These are phyloP conservation scores for Pinus tabuliformis DNA, from an alignment of 75 land plant species.

Conservation along the genomic window DNA sequence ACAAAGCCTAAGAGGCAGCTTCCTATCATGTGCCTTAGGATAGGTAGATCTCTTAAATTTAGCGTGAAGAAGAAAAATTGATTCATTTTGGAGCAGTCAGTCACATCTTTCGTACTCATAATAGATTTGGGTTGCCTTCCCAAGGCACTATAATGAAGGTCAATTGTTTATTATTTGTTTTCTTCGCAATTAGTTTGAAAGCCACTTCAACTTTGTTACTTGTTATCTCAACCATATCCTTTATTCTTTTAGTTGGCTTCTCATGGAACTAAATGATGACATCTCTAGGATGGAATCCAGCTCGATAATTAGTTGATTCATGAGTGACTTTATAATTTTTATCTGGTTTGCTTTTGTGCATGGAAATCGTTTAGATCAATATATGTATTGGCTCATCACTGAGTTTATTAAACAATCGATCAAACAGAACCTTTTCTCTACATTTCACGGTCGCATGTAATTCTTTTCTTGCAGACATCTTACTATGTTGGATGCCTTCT, in stretches of 20 bases:
- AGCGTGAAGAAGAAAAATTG: neutral
- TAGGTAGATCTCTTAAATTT: neutral
- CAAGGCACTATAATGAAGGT: slow-evolving; percentile 63
- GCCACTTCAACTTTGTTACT: slow-evolving; percentile 69
- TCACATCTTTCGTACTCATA: neutral
- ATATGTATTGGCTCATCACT: too few relatives aligned
- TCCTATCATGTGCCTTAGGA: too few relatives aligned
- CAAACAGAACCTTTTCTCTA: too few relatives aligned
- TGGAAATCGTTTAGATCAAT: too few relatives aligned
- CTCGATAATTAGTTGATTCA: slow-evolving; percentile 82
- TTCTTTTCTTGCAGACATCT: too few relatives aligned
- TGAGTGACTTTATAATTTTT: too few relatives aligned
- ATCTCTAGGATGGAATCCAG: slow-evolving; percentile 88
- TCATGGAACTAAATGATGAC: slow-evolving; percentile 78
- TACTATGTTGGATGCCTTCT: too few relatives aligned
- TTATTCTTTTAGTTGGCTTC: too few relatives aligned
- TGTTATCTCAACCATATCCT: slow-evolving; percentile 76
- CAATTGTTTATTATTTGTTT: slow-evolving; percentile 41
- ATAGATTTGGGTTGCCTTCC: slow-evolving; percentile 61
- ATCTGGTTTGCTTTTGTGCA: too few relatives aligned
- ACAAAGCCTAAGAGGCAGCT: too few relatives aligned
- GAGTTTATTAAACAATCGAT: too few relatives aligned
- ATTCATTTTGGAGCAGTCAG: neutral
- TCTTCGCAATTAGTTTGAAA: slow-evolving; percentile 54
- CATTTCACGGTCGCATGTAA: too few relatives aligned